Evolutionary conservation across 208 protist species (phyloP).

Genomic region (Acanthamoeba royreba): DNA sequence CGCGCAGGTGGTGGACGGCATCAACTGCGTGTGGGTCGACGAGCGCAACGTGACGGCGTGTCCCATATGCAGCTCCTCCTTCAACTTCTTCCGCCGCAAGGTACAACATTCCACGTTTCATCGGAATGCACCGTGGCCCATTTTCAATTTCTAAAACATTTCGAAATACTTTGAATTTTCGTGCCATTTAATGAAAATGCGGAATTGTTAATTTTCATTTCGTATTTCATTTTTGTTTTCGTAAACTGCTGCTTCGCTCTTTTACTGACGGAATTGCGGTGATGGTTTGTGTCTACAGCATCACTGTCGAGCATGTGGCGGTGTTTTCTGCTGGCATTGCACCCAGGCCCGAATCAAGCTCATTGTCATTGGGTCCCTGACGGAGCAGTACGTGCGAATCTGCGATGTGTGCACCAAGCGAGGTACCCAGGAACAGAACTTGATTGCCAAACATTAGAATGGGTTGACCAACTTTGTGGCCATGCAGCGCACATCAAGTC

Average conservation of each 20-base stretch:
- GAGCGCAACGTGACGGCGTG: background rate
- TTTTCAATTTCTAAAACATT: background rate
- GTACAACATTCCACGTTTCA: background rate
- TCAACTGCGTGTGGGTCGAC: background rate
- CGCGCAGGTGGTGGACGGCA: constrained; percentile 7
- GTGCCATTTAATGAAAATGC: background rate
- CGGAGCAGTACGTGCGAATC: constrained; percentile 4
- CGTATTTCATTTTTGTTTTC: no score
- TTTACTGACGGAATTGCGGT: no score
- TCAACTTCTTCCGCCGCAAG: background rate
- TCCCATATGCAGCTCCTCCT: background rate
- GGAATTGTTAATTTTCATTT: background rate
- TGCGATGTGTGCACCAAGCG: constrained; percentile 3
- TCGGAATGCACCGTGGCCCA: background rate
- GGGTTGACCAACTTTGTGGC: no score
- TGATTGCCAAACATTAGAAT: no score
- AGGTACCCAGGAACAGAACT: no score
- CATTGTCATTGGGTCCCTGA: background rate
- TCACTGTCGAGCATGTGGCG: background rate
- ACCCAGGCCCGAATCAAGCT: background rate
- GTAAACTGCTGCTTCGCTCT: no score
- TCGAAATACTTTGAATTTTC: no score
- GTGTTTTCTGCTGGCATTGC: constrained; percentile 32
- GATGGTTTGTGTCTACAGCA: no score
- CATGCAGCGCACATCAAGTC: background rate